These are phyloP conservation scores for Thielaviopsis punctulata DNA, from an alignment of 2,329 filamentous ascomycete species.

Conservation along the genomic window DNA sequence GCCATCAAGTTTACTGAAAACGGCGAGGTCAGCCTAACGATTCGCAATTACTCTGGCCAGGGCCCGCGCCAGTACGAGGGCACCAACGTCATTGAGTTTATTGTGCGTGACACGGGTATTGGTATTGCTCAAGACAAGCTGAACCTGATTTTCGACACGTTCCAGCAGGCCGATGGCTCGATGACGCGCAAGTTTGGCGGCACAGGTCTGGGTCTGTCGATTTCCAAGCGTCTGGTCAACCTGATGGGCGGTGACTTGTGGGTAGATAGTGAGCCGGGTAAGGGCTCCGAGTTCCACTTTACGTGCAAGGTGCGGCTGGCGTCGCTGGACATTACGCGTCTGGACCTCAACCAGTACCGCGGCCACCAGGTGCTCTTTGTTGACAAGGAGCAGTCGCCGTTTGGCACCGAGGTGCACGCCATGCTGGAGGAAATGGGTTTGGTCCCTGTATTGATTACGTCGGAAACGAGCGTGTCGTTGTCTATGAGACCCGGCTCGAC, in stretches of 20 bases:
- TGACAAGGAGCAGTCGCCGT: slow-evolving; percentile 70
- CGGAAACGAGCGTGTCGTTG: slow-evolving; percentile 47
- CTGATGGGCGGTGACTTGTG: slow-evolving; percentile 94
- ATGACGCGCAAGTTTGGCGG: slow-evolving; percentile 93
- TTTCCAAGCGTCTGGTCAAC: slow-evolving; percentile 86
- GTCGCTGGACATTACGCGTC: slow-evolving; percentile 56
- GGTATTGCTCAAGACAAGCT: slow-evolving; percentile 92
- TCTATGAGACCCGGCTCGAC: slow-evolving; percentile 36
- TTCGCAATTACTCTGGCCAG: slow-evolving; percentile 32
- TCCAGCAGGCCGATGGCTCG: slow-evolving; percentile 94
- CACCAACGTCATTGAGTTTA: slow-evolving; percentile 82
- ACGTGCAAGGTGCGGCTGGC: slow-evolving; percentile 82
- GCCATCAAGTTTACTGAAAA: slow-evolving; percentile 98
- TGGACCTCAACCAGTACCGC: slow-evolving; percentile 76
- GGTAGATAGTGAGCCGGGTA: slow-evolving; percentile 83
- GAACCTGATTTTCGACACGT: slow-evolving; percentile 94
- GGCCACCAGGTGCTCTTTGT: slow-evolving; percentile 88
- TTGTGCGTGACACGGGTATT: slow-evolving; percentile 90
- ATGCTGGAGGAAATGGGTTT: slow-evolving; percentile 70
- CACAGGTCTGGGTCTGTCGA: slow-evolving; percentile 82
- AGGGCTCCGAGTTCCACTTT: slow-evolving; percentile 91
- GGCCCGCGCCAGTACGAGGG: slow-evolving; percentile 45
- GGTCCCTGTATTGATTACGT: slow-evolving; percentile 67
- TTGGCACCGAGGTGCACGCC: slow-evolving; percentile 54
- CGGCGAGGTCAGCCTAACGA: slow-evolving; percentile 89